Conservation (phyloP, 2,329 filamentous ascomycete species). For the Phoma herbarum region DNA sequence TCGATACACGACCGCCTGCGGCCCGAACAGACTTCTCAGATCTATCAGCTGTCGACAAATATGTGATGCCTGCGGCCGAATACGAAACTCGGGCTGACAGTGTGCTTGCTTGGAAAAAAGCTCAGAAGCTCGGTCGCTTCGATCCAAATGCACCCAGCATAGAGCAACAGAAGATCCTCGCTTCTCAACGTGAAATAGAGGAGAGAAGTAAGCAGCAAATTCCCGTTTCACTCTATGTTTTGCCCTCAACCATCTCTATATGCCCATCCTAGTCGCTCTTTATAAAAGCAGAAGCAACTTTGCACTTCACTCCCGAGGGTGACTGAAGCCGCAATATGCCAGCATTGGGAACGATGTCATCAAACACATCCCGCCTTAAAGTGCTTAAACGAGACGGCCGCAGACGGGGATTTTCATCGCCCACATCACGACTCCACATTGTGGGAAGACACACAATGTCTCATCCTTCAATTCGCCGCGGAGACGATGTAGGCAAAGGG, state of each 20-base stretch:
- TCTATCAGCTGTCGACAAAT: conserved; percentile 84
- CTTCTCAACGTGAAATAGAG: conserved; percentile 73
- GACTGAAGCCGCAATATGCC: conserved; percentile 12
- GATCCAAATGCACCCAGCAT: conserved; percentile 81
- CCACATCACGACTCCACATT: conserved; percentile 2
- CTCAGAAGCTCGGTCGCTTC: conserved; percentile 95
- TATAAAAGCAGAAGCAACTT: neutral
- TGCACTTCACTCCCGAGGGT: conserved; percentile 14
- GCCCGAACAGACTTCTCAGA: conserved; percentile 83
- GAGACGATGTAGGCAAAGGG: neutral
- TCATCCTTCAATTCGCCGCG: conserved; percentile 33
- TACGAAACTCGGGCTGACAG: conserved; percentile 89
- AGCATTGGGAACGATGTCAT: neutral
- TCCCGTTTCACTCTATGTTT: conserved; percentile 14
- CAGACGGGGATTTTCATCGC: conserved; percentile 22
- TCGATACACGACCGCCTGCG: conserved; percentile 78
- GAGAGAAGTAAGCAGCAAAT: conserved; percentile 65
- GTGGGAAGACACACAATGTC: conserved; percentile 25
- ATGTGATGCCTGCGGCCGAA: conserved; percentile 82
- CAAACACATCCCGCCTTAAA: neutral
- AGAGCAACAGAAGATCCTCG: conserved; percentile 75
- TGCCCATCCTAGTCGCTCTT: neutral
- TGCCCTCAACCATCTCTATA: conserved; percentile 3
- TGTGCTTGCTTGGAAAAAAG: conserved; percentile 93
- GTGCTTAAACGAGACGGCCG: conserved; percentile 17